Conservation (phyloP, 2,329 filamentous ascomycete species). For the Dothistroma septosporum region DNA sequence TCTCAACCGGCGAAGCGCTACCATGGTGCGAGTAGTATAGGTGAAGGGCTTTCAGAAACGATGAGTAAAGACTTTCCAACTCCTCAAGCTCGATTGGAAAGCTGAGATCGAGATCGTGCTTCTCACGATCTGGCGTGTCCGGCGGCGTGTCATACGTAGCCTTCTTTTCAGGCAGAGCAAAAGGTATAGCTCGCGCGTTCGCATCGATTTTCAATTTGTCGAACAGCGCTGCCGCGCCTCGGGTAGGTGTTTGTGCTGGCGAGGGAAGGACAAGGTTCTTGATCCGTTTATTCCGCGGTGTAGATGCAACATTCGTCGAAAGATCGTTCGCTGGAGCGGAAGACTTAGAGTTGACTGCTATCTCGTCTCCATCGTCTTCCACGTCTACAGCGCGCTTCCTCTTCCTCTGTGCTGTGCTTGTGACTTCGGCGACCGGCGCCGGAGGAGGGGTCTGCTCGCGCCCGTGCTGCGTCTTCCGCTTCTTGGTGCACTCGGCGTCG, state of each 20-base stretch:
- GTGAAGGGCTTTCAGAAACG: conserved; percentile 48
- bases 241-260: conserved; percentile 35
- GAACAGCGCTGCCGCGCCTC: conserved; percentile 33
- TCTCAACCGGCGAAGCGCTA: conserved; percentile 42
- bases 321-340: neutral
- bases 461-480: conserved; percentile 18
- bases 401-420: conserved; percentile 10
- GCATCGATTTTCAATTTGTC: conserved; percentile 32
- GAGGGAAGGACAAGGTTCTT: conserved; percentile 30
- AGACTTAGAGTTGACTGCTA: conserved; percentile 9
- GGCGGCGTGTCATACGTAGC: conserved; percentile 33
- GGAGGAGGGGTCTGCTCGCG: conserved; percentile 16
- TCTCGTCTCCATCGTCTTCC: conserved; percentile 26
- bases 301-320: conserved; percentile 16
- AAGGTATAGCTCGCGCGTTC: conserved; percentile 20
- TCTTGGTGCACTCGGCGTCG: conserved; percentile 15
- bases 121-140: conserved; percentile 25
- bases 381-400: conserved; percentile 18
- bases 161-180: conserved; percentile 18
- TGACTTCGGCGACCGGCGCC: neutral
- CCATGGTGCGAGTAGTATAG: conserved; percentile 50
- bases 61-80: conserved; percentile 44
- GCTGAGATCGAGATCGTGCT: conserved; percentile 16
- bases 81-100: conserved; percentile 44
- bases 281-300: conserved; percentile 33